These are phyloP conservation scores for Rosa hybrid DNA, from an alignment of 331 rosid genomes.

Conservation along the genomic window DNA sequence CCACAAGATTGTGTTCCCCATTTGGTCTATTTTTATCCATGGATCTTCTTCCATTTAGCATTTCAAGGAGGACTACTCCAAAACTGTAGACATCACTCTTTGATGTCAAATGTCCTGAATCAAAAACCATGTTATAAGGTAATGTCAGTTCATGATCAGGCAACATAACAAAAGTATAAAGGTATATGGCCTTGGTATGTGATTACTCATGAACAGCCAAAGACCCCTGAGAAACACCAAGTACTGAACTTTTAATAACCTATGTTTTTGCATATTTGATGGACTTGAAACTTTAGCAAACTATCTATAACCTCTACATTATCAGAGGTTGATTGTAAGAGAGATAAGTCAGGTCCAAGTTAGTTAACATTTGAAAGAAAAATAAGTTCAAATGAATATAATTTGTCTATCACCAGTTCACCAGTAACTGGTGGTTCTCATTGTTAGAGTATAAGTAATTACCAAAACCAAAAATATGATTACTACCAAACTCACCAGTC, in stretches of 20 bases:
- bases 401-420: not conserved
- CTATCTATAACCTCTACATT: not conserved
- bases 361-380: not conserved
- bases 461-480: slow-evolving; percentile 1
- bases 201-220: not conserved
- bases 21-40: slow-evolving; percentile 90
- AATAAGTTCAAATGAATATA: not conserved
- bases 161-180: not conserved
- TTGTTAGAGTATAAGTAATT: not conserved
- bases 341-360: not conserved
- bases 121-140: slow-evolving; percentile 11
- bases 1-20: slow-evolving; percentile 88
- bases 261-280: not conserved
- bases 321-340: not conserved
- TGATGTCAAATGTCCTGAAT: slow-evolving; percentile 83
- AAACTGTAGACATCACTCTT: slow-evolving; percentile 96
- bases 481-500: slow-evolving; percentile 77
- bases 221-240: not conserved
- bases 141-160: slow-evolving; percentile 2
- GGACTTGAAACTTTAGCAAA: not conserved
- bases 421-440: slow-evolving; percentile 1
- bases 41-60: slow-evolving; percentile 86
- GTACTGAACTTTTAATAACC: not conserved
- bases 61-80: slow-evolving; percentile 92
- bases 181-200: not conserved